A percentile compares a stretch with the other conserved stretches of the same genome.
These are phyloP conservation scores for Phylloporus rhodoxanthus DNA, from an alignment of 768 basidiomycete species.

Conservation along the genomic window DNA sequence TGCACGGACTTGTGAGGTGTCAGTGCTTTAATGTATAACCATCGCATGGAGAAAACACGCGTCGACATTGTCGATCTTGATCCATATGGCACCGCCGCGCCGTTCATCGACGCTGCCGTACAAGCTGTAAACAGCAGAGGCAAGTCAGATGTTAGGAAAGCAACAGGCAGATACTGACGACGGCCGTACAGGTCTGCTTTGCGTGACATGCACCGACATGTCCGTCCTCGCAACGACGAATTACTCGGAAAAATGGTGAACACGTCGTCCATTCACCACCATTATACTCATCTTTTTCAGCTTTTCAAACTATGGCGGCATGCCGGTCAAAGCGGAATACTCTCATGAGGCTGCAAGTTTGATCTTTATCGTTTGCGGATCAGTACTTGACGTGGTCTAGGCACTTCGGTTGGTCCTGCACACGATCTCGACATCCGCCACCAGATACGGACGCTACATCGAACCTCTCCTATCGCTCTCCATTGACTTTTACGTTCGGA, in stretches of 20 bases:
- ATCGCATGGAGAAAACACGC: constrained; percentile 62
- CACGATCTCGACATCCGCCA: constrained; percentile 77
- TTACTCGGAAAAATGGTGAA: constrained; percentile 93
- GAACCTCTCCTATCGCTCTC: constrained; percentile 85
- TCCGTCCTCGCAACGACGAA: constrained; percentile 90
- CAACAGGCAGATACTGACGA: background rate
- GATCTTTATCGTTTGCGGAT: background rate
- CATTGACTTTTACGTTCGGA: constrained; percentile 94
- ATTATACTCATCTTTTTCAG: constrained; percentile 35
- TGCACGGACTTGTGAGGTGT: background rate
- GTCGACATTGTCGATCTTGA: constrained; percentile 98
- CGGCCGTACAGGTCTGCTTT: constrained; percentile 59
- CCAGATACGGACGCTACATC: constrained; percentile 89
- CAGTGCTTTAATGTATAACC: constrained; percentile 87
- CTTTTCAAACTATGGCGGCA: constrained; percentile 90
- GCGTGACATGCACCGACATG: constrained; percentile 95
- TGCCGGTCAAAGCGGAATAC: constrained; percentile 83
- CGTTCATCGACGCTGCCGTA: constrained; percentile 93
- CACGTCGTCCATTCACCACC: background rate
- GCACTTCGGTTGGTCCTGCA: constrained; percentile 89
- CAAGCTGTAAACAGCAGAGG: constrained; percentile 87
- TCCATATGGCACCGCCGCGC: constrained; percentile 95
- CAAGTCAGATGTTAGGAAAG: constrained; percentile 27
- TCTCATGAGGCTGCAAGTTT: constrained; percentile 80
- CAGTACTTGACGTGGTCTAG: constrained; percentile 34